Evolutionary conservation across 768 basidiomycete genomes (phyloP).

Genomic region (Phlebiopsis gigantea): DNA sequence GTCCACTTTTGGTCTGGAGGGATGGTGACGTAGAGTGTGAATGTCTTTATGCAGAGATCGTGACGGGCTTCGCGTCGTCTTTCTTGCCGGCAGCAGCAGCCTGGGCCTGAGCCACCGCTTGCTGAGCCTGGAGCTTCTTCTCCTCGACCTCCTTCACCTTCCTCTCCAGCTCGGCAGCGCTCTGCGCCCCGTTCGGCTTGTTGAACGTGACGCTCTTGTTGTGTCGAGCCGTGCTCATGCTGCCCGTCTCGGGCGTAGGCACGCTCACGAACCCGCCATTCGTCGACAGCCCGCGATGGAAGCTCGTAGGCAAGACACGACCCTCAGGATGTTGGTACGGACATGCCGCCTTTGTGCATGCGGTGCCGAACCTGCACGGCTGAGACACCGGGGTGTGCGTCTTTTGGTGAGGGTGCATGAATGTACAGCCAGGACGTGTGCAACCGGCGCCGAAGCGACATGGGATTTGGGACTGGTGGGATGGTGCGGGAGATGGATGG

Average conservation of each 20-base stretch:
- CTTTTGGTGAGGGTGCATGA: slow-evolving; percentile 36
- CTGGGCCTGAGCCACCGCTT: slow-evolving; percentile 62
- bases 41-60: slow-evolving; percentile 27
- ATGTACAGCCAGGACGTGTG: slow-evolving; percentile 79
- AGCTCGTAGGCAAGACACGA: slow-evolving; percentile 71
- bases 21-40: background rate
- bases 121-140: slow-evolving; percentile 56
- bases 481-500: slow-evolving; percentile 27
- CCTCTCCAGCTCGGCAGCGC: slow-evolving; percentile 32
- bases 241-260: slow-evolving; percentile 56
- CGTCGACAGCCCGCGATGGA: slow-evolving; percentile 72
- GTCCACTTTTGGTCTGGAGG: too few relatives aligned
- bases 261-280: slow-evolving; percentile 59
- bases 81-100: slow-evolving; percentile 57
- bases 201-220: slow-evolving; percentile 74
- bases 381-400: background rate
- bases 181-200: slow-evolving; percentile 20
- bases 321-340: slow-evolving; percentile 86
- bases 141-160: slow-evolving; percentile 64
- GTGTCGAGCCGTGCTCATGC: slow-evolving; percentile 56
- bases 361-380: slow-evolving; percentile 77
- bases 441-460: slow-evolving; percentile 87
- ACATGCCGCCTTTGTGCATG: slow-evolving; percentile 70
- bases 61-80: slow-evolving; percentile 43
- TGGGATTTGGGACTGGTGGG: slow-evolving; percentile 30